Percentiles rank a stretch among this genome's conserved stretches.
phyloP scores from a whole-genome alignment of 805 yeast species.

The Debaryomyces prosopidis region DNA sequence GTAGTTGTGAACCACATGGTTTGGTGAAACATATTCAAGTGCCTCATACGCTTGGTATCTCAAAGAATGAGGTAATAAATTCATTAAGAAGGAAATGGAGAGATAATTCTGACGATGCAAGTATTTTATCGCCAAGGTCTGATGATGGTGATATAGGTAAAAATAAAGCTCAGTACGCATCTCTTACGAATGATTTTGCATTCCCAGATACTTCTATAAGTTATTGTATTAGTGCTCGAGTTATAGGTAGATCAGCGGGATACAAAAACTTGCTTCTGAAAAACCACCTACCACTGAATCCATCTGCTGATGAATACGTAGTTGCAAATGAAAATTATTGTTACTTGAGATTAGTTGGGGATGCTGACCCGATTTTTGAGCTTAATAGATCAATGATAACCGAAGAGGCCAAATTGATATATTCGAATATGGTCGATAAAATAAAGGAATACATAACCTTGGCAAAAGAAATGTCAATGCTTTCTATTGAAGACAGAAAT shows the following conservation, averaged over 20 bases:
- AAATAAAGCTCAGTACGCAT: slow-evolving; percentile 12
- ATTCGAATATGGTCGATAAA: slow-evolving; percentile 24
- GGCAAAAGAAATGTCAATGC: slow-evolving; percentile 22
- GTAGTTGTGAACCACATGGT: slow-evolving; percentile 32
- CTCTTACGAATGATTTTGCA: slow-evolving; percentile 28
- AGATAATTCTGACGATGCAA: slow-evolving; percentile 8
- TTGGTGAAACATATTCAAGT: slow-evolving; percentile 37
- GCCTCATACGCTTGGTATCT: slow-evolving; percentile 36
- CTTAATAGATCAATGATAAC: slow-evolving; percentile 29
- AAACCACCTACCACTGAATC: slow-evolving; percentile 12
- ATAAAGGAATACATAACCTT: slow-evolving; percentile 27
- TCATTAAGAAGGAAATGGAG: slow-evolving; percentile 26
- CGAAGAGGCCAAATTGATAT: slow-evolving; percentile 35
- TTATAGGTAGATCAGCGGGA: slow-evolving; percentile 37
- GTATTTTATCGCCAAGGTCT: not conserved
- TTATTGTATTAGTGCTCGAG: slow-evolving; percentile 36
- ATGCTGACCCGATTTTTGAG: slow-evolving; percentile 24
- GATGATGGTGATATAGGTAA: not conserved
- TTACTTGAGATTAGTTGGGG: slow-evolving; percentile 25
- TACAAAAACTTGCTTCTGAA: slow-evolving; percentile 18
- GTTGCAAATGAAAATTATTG: slow-evolving; percentile 28
- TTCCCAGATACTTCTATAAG: slow-evolving; percentile 29
- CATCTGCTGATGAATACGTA: slow-evolving; percentile 27
- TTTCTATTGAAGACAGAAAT: slow-evolving; percentile 6
- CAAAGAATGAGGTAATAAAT: slow-evolving; percentile 28